Evolutionary conservation across 2,329 filamentous ascomycete genomes (phyloP), one percentile per base, ranked within the genome.

Genomic region (Hymenoscyphus albidus): DNA sequence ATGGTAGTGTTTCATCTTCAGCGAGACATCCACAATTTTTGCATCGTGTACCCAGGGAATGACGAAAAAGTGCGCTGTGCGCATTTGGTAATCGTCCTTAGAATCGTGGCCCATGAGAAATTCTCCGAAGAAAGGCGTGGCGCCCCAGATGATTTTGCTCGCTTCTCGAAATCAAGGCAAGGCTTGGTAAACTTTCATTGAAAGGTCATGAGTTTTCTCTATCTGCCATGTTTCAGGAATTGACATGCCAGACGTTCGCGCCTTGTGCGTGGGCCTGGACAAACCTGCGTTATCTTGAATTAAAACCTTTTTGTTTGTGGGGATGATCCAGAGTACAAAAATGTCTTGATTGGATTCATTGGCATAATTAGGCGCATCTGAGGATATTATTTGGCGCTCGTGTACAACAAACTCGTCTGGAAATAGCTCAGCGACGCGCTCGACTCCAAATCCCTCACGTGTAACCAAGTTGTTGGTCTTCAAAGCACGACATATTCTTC

Each of bases 391-490:
- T 35, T 63, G 56, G 40, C 62, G 62, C 56, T 40, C 14, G 61
- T 58, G 35, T 22, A n/a, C 40, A 57, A 35, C n/a, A 39, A 31
- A 57, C 12, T 27, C 38, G 60, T 48, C 58, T 64, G 48, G 14
- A 64, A 60, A 55, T 64, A 61, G 38, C 42, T 35, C 62, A 58
- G 62, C 58, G 62, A 57, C 10, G 48, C 62, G 62, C 62, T 58
- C 35, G 18, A 44, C 12, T 61, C 35, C 12, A 64, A 64, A 58
- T 64, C 32, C 48, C 62, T 58, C 22, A 18, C 10, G 58, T 61
- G 51, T 42, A 55, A 60, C 58, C 44, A 18, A 59, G 4, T 18
- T 31, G 57, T 61, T 60, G 62, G 62, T 44, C 51, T 48, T 10
- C 18, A 64, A 48, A 48, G 44, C 58, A 64, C 58, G 58, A 59